These are phyloP conservation scores for Monosporozyma yasuniensis DNA, from an alignment of 805 yeast genomes.

Conservation along the genomic window DNA sequence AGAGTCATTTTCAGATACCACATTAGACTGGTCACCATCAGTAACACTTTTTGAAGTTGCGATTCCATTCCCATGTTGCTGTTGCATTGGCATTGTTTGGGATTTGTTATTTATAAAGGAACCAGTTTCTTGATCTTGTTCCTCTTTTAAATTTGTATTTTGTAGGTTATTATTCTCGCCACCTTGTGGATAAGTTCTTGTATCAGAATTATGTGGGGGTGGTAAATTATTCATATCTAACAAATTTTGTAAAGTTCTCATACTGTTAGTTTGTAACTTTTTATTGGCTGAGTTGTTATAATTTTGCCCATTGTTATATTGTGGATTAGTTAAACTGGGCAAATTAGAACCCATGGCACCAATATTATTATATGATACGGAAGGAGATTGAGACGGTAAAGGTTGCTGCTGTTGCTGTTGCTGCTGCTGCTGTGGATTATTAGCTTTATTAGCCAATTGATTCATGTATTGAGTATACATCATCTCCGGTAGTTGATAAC, in stretches of 20 bases:
- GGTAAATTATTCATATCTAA: background rate
- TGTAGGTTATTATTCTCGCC: background rate
- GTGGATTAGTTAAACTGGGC: background rate
- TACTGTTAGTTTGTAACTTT: background rate
- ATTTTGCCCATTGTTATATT: background rate
- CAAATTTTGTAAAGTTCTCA: background rate
- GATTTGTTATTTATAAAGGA: background rate
- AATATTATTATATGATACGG: background rate
- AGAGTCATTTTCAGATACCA: background rate
- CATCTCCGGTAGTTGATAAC: constrained; percentile 26
- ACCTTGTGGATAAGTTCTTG: background rate
- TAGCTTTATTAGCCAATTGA: constrained; percentile 27
- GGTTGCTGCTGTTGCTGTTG: constrained; percentile 4
- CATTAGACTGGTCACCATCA: background rate
- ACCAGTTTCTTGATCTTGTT: background rate
- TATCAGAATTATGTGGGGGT: background rate
- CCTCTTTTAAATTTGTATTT: background rate
- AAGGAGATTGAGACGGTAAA: constrained; percentile 1
- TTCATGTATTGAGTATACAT: constrained; percentile 29
- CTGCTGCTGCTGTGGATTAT: background rate
- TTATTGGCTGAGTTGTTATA: background rate
- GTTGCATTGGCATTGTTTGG: background rate
- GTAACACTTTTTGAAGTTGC: background rate
- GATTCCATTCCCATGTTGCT: background rate
- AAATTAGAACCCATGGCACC: background rate